Percentiles rank a stretch among this genome's conserved stretches.
These are phyloP conservation scores for Nakaseomyces nivariensis DNA, from an alignment of 1,139 yeast species.

Conservation along the genomic window DNA sequence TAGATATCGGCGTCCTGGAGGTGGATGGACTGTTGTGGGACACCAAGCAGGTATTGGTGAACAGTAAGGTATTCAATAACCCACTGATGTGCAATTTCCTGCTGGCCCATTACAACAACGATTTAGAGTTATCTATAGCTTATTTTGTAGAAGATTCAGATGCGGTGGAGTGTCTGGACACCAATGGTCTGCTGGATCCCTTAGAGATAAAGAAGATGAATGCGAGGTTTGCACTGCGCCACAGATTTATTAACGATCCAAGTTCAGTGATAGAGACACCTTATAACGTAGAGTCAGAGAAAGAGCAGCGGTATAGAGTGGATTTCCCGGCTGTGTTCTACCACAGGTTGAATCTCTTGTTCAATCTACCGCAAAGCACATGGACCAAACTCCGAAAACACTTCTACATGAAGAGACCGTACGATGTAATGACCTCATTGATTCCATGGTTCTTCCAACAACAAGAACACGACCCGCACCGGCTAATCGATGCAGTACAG, in stretches of 20 bases:
- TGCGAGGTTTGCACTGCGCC: neutral
- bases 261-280: neutral
- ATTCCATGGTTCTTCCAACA: conserved; percentile 3
- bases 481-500: neutral
- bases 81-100: conserved; percentile 5
- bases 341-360: neutral
- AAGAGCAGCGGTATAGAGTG: neutral
- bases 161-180: neutral
- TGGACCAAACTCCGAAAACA: neutral
- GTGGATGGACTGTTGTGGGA: conserved; percentile 4
- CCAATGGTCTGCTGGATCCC: neutral
- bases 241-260: neutral
- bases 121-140: conserved; percentile 1
- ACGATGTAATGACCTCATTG: conserved; percentile 2
- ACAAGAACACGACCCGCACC: neutral
- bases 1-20: conserved; percentile 6
- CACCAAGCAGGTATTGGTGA: conserved; percentile 3
- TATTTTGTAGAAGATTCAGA: conserved; percentile 1
- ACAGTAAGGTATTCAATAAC: conserved; percentile 7
- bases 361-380: neutral
- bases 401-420: conserved; percentile 1
- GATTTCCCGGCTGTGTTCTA: conserved; percentile 4
- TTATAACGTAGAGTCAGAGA: neutral
- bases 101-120: conserved; percentile 5
- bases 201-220: neutral